Percentiles rank a stretch among this genome's conserved stretches.
phyloP scores from a whole-genome alignment of 305 asterid genomes.

The Andrographis paniculata region DNA sequence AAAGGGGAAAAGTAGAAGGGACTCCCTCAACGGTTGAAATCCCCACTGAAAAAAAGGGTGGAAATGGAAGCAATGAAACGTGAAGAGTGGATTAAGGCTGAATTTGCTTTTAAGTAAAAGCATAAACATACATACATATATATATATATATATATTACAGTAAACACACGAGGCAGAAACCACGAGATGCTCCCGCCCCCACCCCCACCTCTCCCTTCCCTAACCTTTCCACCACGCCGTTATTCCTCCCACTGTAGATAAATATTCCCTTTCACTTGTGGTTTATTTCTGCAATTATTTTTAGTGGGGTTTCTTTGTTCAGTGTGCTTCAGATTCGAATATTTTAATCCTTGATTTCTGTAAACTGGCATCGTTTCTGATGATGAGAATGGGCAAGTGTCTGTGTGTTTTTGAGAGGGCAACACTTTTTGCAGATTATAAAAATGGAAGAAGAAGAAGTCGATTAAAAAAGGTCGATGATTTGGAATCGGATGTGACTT shows the following conservation, averaged over 20 bases:
- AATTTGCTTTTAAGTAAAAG: slow-evolving; percentile 21
- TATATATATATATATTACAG: slow-evolving; percentile 11
- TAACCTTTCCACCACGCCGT: slow-evolving; percentile 18
- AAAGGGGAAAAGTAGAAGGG: slow-evolving; percentile 5
- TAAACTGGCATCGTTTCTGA: slow-evolving; percentile 19
- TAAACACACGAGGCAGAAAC: slow-evolving; percentile 18
- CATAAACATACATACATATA: neutral
- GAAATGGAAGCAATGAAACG: slow-evolving; percentile 22
- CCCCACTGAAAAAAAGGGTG: slow-evolving; percentile 20
- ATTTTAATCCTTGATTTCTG: slow-evolving; percentile 11
- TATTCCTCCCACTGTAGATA: slow-evolving; percentile 17
- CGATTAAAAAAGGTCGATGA: no score
- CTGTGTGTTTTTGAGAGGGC: slow-evolving; percentile 17
- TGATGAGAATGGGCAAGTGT: slow-evolving; percentile 21
- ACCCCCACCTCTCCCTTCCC: slow-evolving; percentile 11
- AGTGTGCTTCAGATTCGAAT: neutral
- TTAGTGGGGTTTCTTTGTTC: neutral
- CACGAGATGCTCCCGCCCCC: no score
- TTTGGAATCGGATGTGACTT: no score
- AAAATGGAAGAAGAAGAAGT: no score
- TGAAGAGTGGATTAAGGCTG: slow-evolving; percentile 28
- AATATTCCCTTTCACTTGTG: slow-evolving; percentile 16
- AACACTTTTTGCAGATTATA: neutral
- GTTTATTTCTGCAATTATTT: slow-evolving; percentile 15
- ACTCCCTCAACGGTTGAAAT: slow-evolving; percentile 6